Base-by-base conservation (phyloP, 2,329 filamentous ascomycete genomes). In the Phoma herbarum region DNA sequence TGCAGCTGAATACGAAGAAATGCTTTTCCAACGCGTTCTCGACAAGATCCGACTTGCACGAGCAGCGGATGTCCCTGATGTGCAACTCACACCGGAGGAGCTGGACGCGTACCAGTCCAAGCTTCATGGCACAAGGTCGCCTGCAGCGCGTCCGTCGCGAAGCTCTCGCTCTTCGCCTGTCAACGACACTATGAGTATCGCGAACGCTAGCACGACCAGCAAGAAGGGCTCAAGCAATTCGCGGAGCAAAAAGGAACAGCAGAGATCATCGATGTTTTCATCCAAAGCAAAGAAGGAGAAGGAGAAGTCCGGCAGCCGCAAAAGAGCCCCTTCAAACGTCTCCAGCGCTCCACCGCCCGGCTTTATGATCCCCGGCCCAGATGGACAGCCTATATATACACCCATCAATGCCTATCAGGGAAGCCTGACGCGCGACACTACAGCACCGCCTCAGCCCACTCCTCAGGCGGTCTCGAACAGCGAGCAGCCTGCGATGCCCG, bases 21-120 rank as follows among this genome's bases (percentile, higher is more conserved):
- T 85, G 63, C 78, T 96, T 67, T 87, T 95, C 63, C 89, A 93
- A 64, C 87, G 87, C 64, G 93, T 93, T 39, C 80, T 96, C 76
- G 87, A 88, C 68, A 89, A 92, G 65, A 96, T 97, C 72, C 86
- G 88, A 64, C 86, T 88, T 64, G 92, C 93, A 16, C 88, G 91
- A 74, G 86, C 86, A 62, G 87, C 87, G 70, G 93, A 93, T 63
- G 90, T 89, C 76, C 82, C 84, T 43, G 91, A 96, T 57, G 91
- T 97, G 55, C 90, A 89, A 74, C 84, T 98, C 63, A 92, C 85
- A 67, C 86, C 88, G 70, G 87, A 90, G 52, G 93, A 97, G 76
- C 82, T 97, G 67, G 90, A 89, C 61, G 93, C 92, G 45, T 83
- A 96, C 66, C 90, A 94, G 73, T 86, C 88, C 62, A 83, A 85